Percentiles rank a stretch among this genome's conserved stretches.
phyloP scores from a whole-genome alignment of 306 rosid genomes.

The Gastrolobium villosum region DNA sequence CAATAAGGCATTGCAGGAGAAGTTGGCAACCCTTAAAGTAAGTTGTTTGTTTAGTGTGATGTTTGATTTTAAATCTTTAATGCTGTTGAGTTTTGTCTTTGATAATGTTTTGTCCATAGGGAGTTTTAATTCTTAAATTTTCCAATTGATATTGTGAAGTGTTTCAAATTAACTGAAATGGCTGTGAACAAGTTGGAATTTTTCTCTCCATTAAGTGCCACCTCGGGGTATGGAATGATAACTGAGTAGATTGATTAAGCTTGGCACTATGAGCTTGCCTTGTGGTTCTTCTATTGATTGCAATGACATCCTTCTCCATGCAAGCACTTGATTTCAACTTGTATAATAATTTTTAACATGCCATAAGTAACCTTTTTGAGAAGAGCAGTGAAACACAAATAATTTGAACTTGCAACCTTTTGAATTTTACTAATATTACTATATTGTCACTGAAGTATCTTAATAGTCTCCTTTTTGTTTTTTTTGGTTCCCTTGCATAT shows the following conservation, averaged over 20 bases:
- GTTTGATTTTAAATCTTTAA: neutral
- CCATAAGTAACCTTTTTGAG: neutral
- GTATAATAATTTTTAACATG: neutral
- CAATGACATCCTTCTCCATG: neutral
- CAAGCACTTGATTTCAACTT: conserved; percentile 4
- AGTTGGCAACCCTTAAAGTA: conserved; percentile 76
- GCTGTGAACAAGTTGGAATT: neutral
- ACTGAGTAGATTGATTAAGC: conserved; percentile 11
- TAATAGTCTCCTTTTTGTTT: neutral
- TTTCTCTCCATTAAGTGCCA: neutral
- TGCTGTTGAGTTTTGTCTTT: neutral
- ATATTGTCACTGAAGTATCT: conserved; percentile 6
- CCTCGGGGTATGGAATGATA: conserved; percentile 4
- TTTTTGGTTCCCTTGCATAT: conserved; percentile 18
- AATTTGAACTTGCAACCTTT: neutral
- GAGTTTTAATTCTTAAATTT: conserved; percentile 11
- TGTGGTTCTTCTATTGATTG: neutral
- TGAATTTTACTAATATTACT: neutral
- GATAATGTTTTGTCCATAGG: neutral
- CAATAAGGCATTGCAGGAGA: conserved; percentile 87
- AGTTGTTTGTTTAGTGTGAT: conserved; percentile 24
- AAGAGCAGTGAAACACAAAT: conserved; percentile 23
- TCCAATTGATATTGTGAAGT: neutral
- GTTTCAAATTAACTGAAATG: conserved; percentile 14
- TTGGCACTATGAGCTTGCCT: neutral